Base-by-base conservation (phyloP, 1,284 basidiomycete species). In the Rhodotorula sp. region DNA sequence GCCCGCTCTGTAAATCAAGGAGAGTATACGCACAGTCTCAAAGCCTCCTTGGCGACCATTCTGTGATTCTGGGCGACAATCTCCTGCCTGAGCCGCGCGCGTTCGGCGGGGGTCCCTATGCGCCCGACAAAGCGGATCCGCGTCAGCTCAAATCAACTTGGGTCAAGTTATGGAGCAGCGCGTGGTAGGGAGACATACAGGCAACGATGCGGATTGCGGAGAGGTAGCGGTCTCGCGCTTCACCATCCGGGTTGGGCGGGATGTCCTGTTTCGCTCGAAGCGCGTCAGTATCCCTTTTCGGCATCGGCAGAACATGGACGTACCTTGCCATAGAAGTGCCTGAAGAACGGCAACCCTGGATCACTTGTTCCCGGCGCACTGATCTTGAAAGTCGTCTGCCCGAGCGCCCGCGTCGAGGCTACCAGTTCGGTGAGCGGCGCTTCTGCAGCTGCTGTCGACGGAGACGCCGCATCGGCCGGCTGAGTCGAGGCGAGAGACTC, bases 341-440 rank as follows among this genome's bases (percentile, higher is more conserved):
- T 66, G 66, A 73, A 73, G 68, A 68, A 74, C 2, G 73, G 73
- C 24, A 68, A 22, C 0, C 49, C n/a, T 7, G 67, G 63, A 22
- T 61, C 46, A 17, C 48, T 32, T 19, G 59, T 58, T 1, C 55
- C 58, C 0, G 61, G 60, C 1, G 65, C 64, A 30, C 55, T 30
- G 52, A 72, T 30, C 24, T 48, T 64, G 34, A 59, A 51, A 7
- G 30, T 60, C 48, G 32, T 39, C 39, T 44, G 39, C 39, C 39
- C 39, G 24, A 24, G 48, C 17, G 34, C 24, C 3, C 34, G 4
- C 7, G n/a, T 51, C 48, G 13, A 10, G 1, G 7, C 2, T 3
- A 44, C 39, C 39, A 44, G 19, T 17, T 44, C 39, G 2, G 9
- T 13, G 39, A 44, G 19, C 13, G 39, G 39, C 7, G 39, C 39